phyloP scores from a whole-genome alignment of 139 green algal species.

The Penium margaritaceum region DNA sequence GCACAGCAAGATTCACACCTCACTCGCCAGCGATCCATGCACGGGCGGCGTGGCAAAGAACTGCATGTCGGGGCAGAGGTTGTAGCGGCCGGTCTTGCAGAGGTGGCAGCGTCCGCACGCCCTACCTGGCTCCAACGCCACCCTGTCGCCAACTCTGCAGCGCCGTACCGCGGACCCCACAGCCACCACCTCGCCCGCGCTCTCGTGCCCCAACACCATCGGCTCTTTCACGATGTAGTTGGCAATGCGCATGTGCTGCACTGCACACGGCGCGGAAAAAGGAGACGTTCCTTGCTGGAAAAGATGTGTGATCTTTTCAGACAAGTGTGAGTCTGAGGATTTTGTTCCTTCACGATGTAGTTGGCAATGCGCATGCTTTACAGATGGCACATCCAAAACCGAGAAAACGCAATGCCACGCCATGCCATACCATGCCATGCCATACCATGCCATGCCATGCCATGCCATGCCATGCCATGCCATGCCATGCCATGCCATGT shows the following conservation, averaged over 20 bases:
- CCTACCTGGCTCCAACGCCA: slow-evolving; percentile 41
- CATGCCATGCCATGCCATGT: too few relatives aligned
- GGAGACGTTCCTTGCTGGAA: too few relatives aligned
- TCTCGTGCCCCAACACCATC: slow-evolving; percentile 38
- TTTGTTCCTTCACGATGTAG: slow-evolving; percentile 33
- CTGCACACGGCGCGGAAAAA: too few relatives aligned
- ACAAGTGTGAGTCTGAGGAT: too few relatives aligned
- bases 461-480: too few relatives aligned
- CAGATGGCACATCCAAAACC: too few relatives aligned
- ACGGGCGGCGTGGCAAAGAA: slow-evolving; percentile 50
- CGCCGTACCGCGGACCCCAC: neutral
- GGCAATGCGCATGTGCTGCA: slow-evolving; percentile 18
- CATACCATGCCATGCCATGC: too few relatives aligned
- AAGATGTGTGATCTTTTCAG: too few relatives aligned
- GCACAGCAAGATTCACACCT: too few relatives aligned
- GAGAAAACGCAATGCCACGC: too few relatives aligned
- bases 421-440: too few relatives aligned
- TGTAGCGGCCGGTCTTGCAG: slow-evolving; percentile 37
- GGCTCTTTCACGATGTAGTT: slow-evolving; percentile 27
- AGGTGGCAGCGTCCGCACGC: slow-evolving; percentile 23
- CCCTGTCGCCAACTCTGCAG: slow-evolving; percentile 14
- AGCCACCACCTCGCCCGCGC: slow-evolving; percentile 19
- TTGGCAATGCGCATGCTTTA: slow-evolving; percentile 6
- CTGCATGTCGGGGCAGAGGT: slow-evolving; percentile 31
- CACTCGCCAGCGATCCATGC: slow-evolving; percentile 50